Base-by-base conservation (phyloP, 2,329 filamentous ascomycete genomes). In the Scedosporium dehoogii region DNA sequence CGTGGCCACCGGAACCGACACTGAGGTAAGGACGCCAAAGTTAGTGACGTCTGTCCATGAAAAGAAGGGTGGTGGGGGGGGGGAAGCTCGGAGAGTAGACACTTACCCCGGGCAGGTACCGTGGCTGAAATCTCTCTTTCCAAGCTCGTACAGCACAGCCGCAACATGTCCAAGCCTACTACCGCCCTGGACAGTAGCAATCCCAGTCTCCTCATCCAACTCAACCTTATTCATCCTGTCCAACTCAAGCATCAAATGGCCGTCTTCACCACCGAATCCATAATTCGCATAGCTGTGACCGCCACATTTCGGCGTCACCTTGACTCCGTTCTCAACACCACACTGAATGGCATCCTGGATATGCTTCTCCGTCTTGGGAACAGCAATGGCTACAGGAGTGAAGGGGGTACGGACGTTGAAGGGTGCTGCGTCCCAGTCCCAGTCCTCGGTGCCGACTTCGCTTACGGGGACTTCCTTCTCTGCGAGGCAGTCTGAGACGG, bases 221-320 rank as follows among this genome's bases (percentile, higher is more conserved):
- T 64, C 68, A 29, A 79, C 70, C 3, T 64, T 64, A n/a, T 74
- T 69, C 70, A 78, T 74, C 3, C 70, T 68, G 42, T 77, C 72
- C 29, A 79, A 64, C 55, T 76, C 72, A 33, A 80, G 67, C 14
- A 79, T 71, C 16, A 79, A 67, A 12, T 73, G 73, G 0, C 76
- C 75, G 64, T 78, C 70, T 23, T 72, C 69, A 3, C 76, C 76
- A 1, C 76, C 76, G 10, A 72, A 72, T 64, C 78, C 78, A 62
- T 76, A 80, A 46, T 79, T 81, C 0, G 73, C 82, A 69, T 82
- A 84, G 48, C 76, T 79, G 67, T 84, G 81, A 0, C 81, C 82
- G 12, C 82, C 82, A 44, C 76, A 75, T 64, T 77, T 78, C 3
- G 81, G 73, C 53, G 81, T 80, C 2, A 84, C 78, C 58, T 81